Base-by-base conservation (phyloP, 1,284 basidiomycete genomes). In the Erythrobasidium hasegawianum region DNA sequence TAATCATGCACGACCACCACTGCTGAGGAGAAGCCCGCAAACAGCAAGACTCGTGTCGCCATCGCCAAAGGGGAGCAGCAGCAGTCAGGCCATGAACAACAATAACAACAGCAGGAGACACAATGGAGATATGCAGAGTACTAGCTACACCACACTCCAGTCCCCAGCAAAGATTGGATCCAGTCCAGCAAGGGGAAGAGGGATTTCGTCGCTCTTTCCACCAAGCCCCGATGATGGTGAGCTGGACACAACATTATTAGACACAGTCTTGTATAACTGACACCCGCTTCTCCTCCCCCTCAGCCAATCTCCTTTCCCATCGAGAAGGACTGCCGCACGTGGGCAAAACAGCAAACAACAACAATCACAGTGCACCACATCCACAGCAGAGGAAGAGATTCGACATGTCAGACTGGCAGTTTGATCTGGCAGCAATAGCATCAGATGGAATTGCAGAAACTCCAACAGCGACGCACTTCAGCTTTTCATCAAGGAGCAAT, bases 301-400 rank as follows among this genome's bases (percentile, higher is more conserved):
- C 43, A 47, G 22, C 43, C 16, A 47, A 24, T n/a, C 43, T 47
- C n/a, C 14, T 33, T n/a, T n/a, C n/a, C 4, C 33, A 33, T 33
- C 33, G 33, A 33, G 33, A 33, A 33, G 33, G 33, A 33, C 5
- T 11, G 33, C 33, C 33, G 33, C 11, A 11, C n/a, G 33, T 33
- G 33, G 33, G 5, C 5, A 33, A 33, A 11, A 33, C 33, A 33
- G 33, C 33, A 33, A 33, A 33, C 33, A 33, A 33, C 59, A 50
- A 7, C n/a, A n/a, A n/a, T 50, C 39, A 9, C n/a, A 62, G n/a
- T n/a, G n/a, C n/a, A n/a, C n/a, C n/a, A n/a, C n/a, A n/a, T n/a
- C n/a, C n/a, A n/a, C n/a, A n/a, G n/a, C n/a, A n/a, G n/a, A n/a
- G 20, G 24, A 72, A 71, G 55, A 69, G 71, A 10, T 74, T 74